Conservation (phyloP, 176 grass and related monocot species). For the Oryza officinalis region DNA sequence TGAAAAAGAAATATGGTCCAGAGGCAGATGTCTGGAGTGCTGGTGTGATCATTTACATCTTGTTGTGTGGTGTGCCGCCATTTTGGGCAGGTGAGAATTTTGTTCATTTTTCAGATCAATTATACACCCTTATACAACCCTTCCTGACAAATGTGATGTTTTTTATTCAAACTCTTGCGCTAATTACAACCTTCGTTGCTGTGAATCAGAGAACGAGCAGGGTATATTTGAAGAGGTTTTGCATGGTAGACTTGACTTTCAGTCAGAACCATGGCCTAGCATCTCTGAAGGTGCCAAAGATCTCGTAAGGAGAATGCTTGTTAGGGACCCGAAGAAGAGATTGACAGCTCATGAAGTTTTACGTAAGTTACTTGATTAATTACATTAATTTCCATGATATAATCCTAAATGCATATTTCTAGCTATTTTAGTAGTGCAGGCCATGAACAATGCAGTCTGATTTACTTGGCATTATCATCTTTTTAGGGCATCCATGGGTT, state of each 20-base stretch:
- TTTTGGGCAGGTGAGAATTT: conserved; percentile 80
- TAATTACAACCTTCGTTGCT: not conserved
- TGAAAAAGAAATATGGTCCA: conserved; percentile 84
- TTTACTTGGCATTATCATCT: conserved; percentile 4
- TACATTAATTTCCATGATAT: not conserved
- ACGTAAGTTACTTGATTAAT: conserved; percentile 45
- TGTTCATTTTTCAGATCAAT: not conserved
- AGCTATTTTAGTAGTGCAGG: not conserved
- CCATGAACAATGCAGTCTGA: not conserved
- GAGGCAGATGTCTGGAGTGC: conserved; percentile 95
- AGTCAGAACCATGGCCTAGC: conserved; percentile 89
- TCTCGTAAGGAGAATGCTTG: conserved; percentile 88
- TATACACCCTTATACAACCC: no score
- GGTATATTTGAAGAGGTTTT: conserved; percentile 96
- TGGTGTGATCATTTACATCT: conserved; percentile 90
- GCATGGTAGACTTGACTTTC: conserved; percentile 76
- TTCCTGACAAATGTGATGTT: not conserved
- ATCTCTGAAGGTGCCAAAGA: conserved; percentile 91
- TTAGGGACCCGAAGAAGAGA: conserved; percentile 80
- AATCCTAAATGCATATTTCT: not conserved
- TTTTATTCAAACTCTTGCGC: not conserved
- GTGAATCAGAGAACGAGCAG: conserved; percentile 76
- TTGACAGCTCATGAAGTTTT: conserved; percentile 90
- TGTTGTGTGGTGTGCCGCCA: conserved; percentile 83
- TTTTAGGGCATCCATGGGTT: conserved; percentile 87